Conservation (phyloP, 495 filamentous ascomycete genomes). For the Xanthoparmelia taractica region DNA sequence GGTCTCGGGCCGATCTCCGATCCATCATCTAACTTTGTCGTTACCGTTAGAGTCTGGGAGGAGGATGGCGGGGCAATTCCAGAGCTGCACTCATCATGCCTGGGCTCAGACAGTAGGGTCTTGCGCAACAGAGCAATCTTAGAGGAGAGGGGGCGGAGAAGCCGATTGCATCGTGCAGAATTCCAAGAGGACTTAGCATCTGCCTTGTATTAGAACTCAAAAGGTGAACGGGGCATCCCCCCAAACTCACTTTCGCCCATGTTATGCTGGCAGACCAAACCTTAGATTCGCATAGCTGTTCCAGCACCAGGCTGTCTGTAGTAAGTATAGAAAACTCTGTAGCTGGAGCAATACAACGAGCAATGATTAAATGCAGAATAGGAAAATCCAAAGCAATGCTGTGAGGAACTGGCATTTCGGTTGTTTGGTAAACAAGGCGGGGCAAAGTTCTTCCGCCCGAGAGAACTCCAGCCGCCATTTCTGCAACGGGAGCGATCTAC, state of each 20-base stretch:
- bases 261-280: neutral
- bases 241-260: neutral
- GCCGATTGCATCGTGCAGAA: conserved; percentile 46
- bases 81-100: conserved; percentile 1
- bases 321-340: neutral
- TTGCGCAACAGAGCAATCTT: conserved; percentile 46
- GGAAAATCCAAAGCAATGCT: conserved; percentile 13
- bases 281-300: neutral
- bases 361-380: neutral
- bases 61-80: neutral
- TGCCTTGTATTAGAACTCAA: neutral
- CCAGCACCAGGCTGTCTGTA: neutral
- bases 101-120: conserved; percentile 19
- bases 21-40: conserved; percentile 12
- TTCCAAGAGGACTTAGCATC: conserved; percentile 39
- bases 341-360: conserved; percentile 10
- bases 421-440: conserved; percentile 12
- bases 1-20: conserved; percentile 25
- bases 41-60: neutral
- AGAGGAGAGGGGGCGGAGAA: conserved; percentile 47
- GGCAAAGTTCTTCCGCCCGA: neutral
- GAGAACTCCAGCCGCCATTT: neutral
- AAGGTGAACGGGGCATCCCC: no score
- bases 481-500: neutral
- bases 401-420: neutral